These are phyloP conservation scores for Ceratonia siliqua DNA, from an alignment of 306 rosid genomes.

Conservation along the genomic window DNA sequence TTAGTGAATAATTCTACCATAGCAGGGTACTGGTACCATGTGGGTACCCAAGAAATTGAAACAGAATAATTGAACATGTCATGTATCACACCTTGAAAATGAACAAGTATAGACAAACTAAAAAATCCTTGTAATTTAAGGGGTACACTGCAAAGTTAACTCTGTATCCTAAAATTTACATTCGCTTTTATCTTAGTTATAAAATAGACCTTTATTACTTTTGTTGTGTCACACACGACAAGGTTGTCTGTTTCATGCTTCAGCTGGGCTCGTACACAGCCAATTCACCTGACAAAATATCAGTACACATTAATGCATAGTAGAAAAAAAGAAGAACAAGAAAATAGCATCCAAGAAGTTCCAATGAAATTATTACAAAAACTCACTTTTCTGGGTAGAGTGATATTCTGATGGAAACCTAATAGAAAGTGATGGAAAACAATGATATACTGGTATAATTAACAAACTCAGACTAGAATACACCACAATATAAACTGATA, in stretches of 20 bases:
- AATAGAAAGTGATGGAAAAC: no score
- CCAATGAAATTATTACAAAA: conserved; percentile 20
- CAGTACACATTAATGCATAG: conserved; percentile 17
- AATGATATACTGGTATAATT: no score
- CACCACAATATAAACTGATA: no score
- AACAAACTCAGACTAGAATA: no score
- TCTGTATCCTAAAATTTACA: neutral
- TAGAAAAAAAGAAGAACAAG: conserved; percentile 12
- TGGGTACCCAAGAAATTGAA: neutral
- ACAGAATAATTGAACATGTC: conserved; percentile 6
- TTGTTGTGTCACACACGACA: conserved; percentile 81
- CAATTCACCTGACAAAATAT: conserved; percentile 77
- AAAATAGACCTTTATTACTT: conserved; percentile 78
- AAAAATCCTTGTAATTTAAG: conserved; percentile 18
- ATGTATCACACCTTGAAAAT: neutral
- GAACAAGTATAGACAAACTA: neutral
- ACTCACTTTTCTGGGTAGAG: conserved; percentile 68
- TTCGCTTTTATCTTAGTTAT: conserved; percentile 49
- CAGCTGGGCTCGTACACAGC: conserved; percentile 78
- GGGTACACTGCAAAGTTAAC: neutral
- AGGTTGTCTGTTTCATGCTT: conserved; percentile 76
- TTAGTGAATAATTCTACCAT: no score
- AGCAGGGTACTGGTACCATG: no score
- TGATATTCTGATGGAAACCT: no score
- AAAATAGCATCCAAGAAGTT: conserved; percentile 16